Conservation (phyloP, 768 basidiomycete genomes). For the Suillus cothurnatus region DNA sequence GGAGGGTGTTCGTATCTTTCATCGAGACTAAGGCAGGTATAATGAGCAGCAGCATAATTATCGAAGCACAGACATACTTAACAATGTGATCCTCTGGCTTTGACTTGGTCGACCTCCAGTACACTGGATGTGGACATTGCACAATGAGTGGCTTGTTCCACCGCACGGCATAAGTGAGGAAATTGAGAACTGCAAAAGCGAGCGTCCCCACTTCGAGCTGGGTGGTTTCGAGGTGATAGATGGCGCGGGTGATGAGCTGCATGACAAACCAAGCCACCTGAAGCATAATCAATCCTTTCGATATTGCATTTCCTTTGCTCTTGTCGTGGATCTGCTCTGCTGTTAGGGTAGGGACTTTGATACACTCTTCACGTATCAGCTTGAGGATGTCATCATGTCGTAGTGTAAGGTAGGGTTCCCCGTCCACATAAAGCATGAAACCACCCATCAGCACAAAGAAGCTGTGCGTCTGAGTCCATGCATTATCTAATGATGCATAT, state of each 20-base stretch:
- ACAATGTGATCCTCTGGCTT: background rate
- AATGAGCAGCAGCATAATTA: background rate
- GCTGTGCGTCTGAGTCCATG: slow-evolving; percentile 7
- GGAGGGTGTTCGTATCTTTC: background rate
- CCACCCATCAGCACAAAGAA: slow-evolving; percentile 22
- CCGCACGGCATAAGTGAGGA: slow-evolving; percentile 35
- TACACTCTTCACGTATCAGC: background rate
- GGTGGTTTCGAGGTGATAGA: slow-evolving; percentile 29
- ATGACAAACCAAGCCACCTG: slow-evolving; percentile 41
- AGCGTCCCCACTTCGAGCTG: slow-evolving; percentile 40
- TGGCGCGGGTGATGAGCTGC: slow-evolving; percentile 31
- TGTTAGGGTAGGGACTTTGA: slow-evolving; percentile 5
- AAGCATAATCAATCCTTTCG: slow-evolving; percentile 14
- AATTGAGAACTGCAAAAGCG: slow-evolving; percentile 35
- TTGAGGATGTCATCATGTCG: background rate
- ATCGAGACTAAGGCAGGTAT: background rate
- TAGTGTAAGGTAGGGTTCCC: slow-evolving; percentile 2
- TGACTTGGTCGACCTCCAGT: background rate
- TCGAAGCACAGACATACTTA: background rate
- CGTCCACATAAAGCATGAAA: slow-evolving; percentile 17
- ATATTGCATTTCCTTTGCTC: slow-evolving; percentile 37
- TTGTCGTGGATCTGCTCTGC: slow-evolving; percentile 22
- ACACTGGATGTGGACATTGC: slow-evolving; percentile 13
- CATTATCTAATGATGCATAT: background rate
- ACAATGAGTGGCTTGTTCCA: slow-evolving; percentile 43